phyloP scores from a whole-genome alignment of 208 protist genomes.

The Novymonas esmeraldas region DNA sequence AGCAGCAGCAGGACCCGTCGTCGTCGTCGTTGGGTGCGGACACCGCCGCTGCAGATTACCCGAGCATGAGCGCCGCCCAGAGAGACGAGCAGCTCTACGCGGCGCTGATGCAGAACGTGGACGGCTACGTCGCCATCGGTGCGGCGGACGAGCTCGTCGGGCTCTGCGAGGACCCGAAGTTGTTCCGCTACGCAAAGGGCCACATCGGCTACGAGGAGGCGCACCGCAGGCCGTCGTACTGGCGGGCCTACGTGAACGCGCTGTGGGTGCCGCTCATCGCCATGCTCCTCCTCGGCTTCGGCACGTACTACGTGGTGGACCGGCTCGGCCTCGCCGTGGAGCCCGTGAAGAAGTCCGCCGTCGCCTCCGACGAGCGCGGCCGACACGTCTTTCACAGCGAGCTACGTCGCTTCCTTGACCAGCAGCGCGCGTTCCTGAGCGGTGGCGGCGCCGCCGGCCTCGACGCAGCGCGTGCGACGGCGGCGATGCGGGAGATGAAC shows the following conservation, averaged over 20 bases:
- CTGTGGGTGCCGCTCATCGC: constrained; percentile 46
- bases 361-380: constrained; percentile 1
- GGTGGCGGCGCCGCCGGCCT: not conserved
- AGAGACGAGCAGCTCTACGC: constrained; percentile 46
- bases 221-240: constrained; percentile 27
- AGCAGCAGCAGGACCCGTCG: not conserved
- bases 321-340: constrained; percentile 18
- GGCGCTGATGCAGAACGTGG: constrained; percentile 49
- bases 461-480: not conserved
- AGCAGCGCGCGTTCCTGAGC: constrained; percentile 10
- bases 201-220: constrained; percentile 75
- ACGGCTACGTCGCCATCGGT: constrained; percentile 47
- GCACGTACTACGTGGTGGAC: constrained; percentile 17
- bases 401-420: constrained; percentile 12
- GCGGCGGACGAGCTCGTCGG: constrained; percentile 47
- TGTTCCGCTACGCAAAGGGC: constrained; percentile 38
- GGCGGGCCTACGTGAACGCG: constrained; percentile 25
- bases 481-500: constrained; percentile 8
- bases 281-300: constrained; percentile 31
- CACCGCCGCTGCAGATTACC: constrained; percentile 19
- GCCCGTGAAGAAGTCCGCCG: constrained; percentile 9
- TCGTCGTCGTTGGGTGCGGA: no score
- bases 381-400: constrained; percentile 9
- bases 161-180: constrained; percentile 53
- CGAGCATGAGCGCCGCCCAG: constrained; percentile 28